Base-by-base conservation (phyloP, 2,329 filamentous ascomycete genomes). In the Cordyceps cicadae region DNA sequence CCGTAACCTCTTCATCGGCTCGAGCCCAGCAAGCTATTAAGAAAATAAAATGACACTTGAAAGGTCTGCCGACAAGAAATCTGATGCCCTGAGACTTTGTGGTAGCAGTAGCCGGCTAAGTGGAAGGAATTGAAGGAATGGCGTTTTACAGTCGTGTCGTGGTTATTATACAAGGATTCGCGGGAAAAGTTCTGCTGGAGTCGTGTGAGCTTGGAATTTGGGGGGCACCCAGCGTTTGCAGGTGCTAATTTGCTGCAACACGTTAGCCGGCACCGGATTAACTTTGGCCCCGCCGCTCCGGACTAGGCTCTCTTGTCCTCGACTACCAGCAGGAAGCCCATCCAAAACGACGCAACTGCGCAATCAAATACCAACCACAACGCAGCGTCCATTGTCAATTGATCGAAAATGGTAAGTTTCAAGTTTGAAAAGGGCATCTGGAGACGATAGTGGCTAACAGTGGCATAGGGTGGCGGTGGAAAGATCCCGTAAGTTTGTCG, bases 391-490 rank as follows among this genome's bases (percentile, higher is more conserved):
- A 67, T 72, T 72, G 69, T 70, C 65, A 70, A 66, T 59, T 65
- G 62, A 67, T 73, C 75, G 76, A 85, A 80, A 71, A 87, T 87
- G 84, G 84, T 85, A 73, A 70, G 78, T 69, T 19, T 2, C 1
- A 15, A 21, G 5, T 1, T 7, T 37, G 14, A 11, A 1, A 8
- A 7, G 5, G 9, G 9, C 11, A 46, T 34, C 29, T 34, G 56
- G 41, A 37, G 53, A 41, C 26, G 9, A 29, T 19, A 37, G 24
- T 59, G 63, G 66, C 80, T 84, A 74, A 84, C 65, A 58, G 62
- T 64, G 63, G 59, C 26, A 53, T 66, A 87, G 87, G 89, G 89
- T 79, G 89, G 89, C 79, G 91, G 92, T 80, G 87, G 84, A 73
- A 77, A 76, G 75, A 74, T 84, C 70, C 79, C 79, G 81, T 84